Percentiles rank a stretch among this genome's conserved stretches.
Conservation (phyloP, 148 eudicot genomes). For the Rheum nobile region DNA sequence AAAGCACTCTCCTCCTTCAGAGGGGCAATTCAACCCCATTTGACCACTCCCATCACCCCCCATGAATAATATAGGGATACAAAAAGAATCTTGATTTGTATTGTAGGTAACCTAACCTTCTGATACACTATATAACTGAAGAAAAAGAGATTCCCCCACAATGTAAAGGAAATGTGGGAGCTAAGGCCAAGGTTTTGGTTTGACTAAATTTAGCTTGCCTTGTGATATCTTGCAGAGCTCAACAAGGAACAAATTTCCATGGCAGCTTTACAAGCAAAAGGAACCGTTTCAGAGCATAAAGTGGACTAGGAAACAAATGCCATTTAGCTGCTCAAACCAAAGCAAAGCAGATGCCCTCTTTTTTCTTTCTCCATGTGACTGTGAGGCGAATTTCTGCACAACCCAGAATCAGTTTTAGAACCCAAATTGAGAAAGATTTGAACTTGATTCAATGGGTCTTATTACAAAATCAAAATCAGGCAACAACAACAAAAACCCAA, state of each 20-base stretch:
- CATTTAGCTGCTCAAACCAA: constrained; percentile 41
- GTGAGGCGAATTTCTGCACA: background rate
- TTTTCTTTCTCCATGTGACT: background rate
- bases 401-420: background rate
- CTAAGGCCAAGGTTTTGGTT: constrained; percentile 42
- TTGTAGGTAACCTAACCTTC: background rate
- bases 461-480: background rate
- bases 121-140: background rate
- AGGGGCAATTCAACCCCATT: constrained; percentile 45
- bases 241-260: constrained; percentile 74
- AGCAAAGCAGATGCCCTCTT: background rate
- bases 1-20: constrained; percentile 18
- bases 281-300: constrained; percentile 70
- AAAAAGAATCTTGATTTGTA: background rate
- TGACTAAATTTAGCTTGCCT: constrained; percentile 40
- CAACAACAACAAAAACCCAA: background rate
- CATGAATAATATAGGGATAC: constrained; percentile 19
- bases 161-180: constrained; percentile 17
- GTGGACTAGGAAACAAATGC: constrained; percentile 34
- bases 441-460: background rate
- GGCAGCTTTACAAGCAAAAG: constrained; percentile 92
- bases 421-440: background rate
- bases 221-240: constrained; percentile 65
- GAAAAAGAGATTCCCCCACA: background rate
- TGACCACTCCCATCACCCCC: constrained; percentile 47